A percentile compares a stretch with the other conserved stretches of the same genome.
Evolutionary conservation across 148 eudicot genomes (phyloP).

Genomic region (Amaranthus palmeri): DNA sequence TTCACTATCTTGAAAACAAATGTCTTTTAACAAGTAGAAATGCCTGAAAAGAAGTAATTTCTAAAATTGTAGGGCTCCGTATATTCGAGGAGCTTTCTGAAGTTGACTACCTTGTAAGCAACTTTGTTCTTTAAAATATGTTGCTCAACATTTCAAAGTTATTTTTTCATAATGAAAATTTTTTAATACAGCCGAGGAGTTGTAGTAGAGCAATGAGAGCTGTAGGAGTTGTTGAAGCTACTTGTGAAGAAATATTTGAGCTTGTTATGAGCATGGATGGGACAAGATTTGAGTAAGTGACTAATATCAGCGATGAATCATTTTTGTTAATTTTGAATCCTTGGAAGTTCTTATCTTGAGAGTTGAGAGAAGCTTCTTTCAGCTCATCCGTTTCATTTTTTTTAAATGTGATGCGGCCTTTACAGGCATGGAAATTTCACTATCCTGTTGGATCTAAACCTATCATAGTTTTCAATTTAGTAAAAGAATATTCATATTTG

Average conservation of each 20-base stretch:
- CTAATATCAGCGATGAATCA: neutral
- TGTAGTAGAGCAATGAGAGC: slow-evolving; percentile 99
- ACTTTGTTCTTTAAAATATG: neutral
- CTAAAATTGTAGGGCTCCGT: neutral
- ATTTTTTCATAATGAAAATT: slow-evolving; percentile 14
- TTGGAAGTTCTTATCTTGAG: neutral
- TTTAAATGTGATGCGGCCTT: no score
- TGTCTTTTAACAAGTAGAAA: neutral
- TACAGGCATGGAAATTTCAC: no score
- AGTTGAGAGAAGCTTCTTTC: neutral
- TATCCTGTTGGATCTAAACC: no score
- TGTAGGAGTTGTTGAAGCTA: slow-evolving; percentile 96
- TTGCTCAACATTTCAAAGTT: slow-evolving; percentile 1
- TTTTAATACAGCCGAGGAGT: slow-evolving; percentile 81
- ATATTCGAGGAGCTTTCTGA: neutral
- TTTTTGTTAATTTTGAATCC: no score
- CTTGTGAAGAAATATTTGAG: slow-evolving; percentile 38
- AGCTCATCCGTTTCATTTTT: neutral
- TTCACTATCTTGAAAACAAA: neutral
- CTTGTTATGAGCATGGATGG: slow-evolving; percentile 13
- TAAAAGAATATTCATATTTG: neutral
- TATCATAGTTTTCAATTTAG: neutral
- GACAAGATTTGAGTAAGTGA: neutral
- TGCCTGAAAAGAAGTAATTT: neutral
- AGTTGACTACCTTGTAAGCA: slow-evolving; percentile 84